These are phyloP conservation scores for Elaeis guineensis DNA, from an alignment of 176 grass and related monocot genomes.

Conservation along the genomic window DNA sequence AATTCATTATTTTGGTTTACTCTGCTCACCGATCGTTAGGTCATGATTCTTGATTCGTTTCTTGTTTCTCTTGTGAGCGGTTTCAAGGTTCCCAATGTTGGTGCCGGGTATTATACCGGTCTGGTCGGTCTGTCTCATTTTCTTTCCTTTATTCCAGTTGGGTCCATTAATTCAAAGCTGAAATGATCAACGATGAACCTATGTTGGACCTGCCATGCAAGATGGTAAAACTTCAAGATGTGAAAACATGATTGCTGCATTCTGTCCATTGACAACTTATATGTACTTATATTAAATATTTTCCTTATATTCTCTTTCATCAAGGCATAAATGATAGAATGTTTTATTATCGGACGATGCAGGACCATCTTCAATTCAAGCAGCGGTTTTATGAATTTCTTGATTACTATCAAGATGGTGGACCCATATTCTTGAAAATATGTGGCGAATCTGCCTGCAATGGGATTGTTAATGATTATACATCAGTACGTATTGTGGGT, in stretches of 20 bases:
- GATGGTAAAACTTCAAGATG: too few relatives aligned
- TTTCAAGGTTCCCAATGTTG: too few relatives aligned
- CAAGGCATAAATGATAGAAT: background rate
- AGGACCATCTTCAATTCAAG: slow-evolving; percentile 87
- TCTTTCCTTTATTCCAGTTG: too few relatives aligned
- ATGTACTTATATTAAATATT: slow-evolving; percentile 6
- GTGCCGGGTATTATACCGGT: too few relatives aligned
- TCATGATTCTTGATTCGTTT: background rate
- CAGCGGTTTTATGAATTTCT: slow-evolving; percentile 82
- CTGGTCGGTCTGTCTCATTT: too few relatives aligned
- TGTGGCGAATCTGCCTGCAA: slow-evolving; percentile 81
- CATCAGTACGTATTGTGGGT: slow-evolving; percentile 54
- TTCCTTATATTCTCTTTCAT: slow-evolving; percentile 3
- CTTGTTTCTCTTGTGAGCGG: background rate
- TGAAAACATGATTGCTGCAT: too few relatives aligned
- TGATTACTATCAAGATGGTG: slow-evolving; percentile 60
- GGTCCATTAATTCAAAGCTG: too few relatives aligned
- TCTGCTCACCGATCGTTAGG: background rate
- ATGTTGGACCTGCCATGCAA: too few relatives aligned
- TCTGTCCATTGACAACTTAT: background rate
- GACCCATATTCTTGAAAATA: slow-evolving; percentile 77
- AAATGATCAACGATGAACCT: too few relatives aligned
- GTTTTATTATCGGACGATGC: slow-evolving; percentile 1
- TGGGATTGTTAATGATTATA: slow-evolving; percentile 75
- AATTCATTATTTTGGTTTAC: too few relatives aligned